A percentile compares a stretch with the other conserved stretches of the same genome.
Conservation (phyloP, 2,329 filamentous ascomycete genomes). For the Fusarium phyllophilum region DNA sequence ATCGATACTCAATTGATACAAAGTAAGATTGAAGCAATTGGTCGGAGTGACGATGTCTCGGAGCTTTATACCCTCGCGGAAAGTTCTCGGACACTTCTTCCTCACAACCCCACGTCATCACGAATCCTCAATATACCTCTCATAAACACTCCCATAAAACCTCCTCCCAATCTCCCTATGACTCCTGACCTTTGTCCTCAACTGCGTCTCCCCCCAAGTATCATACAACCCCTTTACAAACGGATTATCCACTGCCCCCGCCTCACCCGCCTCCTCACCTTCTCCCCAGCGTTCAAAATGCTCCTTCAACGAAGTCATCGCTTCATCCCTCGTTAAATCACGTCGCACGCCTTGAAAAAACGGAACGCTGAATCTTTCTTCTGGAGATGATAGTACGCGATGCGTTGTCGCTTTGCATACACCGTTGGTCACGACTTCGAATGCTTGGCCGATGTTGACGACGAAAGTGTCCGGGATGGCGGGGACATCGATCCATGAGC, state of each 20-base stretch:
- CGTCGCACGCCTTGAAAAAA: constrained; percentile 62
- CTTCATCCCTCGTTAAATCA: constrained; percentile 56
- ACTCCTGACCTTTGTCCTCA: constrained; percentile 64
- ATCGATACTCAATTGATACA: neutral
- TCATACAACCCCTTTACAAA: constrained; percentile 62
- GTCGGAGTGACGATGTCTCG: neutral
- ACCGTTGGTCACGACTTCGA: constrained; percentile 66
- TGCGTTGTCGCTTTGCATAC: constrained; percentile 64
- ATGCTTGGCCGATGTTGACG: constrained; percentile 68
- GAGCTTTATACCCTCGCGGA: constrained; percentile 34
- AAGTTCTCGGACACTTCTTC: constrained; percentile 43
- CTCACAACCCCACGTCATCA: neutral
- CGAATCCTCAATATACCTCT: constrained; percentile 57
- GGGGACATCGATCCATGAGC: constrained; percentile 62
- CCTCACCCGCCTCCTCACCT: constrained; percentile 50
- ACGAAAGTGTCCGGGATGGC: constrained; percentile 61
- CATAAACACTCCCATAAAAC: constrained; percentile 60
- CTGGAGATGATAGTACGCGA: constrained; percentile 50
- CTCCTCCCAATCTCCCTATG: constrained; percentile 59
- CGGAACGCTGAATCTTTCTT: constrained; percentile 55
- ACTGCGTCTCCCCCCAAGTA: constrained; percentile 65
- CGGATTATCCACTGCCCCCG: constrained; percentile 56
- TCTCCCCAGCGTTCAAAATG: constrained; percentile 49
- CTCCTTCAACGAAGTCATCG: constrained; percentile 49
- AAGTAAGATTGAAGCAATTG: neutral